Conservation (phyloP, 2,329 filamentous ascomycete species). For the Monilinia laxa region DNA sequence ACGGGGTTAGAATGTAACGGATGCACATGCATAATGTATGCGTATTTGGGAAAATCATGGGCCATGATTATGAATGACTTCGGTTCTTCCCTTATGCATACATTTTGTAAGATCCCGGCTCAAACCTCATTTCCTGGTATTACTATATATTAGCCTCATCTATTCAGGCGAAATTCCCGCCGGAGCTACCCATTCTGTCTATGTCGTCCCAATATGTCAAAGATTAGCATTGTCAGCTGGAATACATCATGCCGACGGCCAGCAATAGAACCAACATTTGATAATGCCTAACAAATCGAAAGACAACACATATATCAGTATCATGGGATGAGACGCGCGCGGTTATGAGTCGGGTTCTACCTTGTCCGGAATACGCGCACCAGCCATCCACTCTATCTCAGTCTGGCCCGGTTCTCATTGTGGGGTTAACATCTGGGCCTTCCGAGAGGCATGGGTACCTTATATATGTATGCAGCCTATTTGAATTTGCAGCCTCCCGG, state of each 20-base stretch:
- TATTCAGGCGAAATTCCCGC: neutral
- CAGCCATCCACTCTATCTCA: neutral
- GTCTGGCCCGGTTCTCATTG: slow-evolving; percentile 4
- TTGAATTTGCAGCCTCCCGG: neutral
- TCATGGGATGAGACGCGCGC: slow-evolving; percentile 9
- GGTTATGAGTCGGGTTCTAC: slow-evolving; percentile 7
- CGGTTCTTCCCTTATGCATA: neutral
- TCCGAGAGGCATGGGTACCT: slow-evolving; percentile 6
- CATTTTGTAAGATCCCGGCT: slow-evolving; percentile 1
- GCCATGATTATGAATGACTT: neutral
- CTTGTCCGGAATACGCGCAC: slow-evolving; percentile 6
- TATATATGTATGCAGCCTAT: neutral
- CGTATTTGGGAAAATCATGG: slow-evolving; percentile 4
- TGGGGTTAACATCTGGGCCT: neutral
- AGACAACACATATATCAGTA: slow-evolving; percentile 14
- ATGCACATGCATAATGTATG: slow-evolving; percentile 18
- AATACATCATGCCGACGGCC: neutral
- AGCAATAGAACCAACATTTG: slow-evolving; percentile 15
- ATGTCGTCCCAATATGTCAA: slow-evolving; percentile 6
- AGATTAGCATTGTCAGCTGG: slow-evolving; percentile 3
- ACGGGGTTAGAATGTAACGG: slow-evolving; percentile 12
- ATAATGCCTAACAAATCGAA: slow-evolving; percentile 5
- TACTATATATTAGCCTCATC: slow-evolving; percentile 11
- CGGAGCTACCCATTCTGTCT: neutral
- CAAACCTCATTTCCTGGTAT: neutral